phyloP scores from a whole-genome alignment of 2,329 filamentous ascomycete genomes.

The Colletotrichum paranaense region DNA sequence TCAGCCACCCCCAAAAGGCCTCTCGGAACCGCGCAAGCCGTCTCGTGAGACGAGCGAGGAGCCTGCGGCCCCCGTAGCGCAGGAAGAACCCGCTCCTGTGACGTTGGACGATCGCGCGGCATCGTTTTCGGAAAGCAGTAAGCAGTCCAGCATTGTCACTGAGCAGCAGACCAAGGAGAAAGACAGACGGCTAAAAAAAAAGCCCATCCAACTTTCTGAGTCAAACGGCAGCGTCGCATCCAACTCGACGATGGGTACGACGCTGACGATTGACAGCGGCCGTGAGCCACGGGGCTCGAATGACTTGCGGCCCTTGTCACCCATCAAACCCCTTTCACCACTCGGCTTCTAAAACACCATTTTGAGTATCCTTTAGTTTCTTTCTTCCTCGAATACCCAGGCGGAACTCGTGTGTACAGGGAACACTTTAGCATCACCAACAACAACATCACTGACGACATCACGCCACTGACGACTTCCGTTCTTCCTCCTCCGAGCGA shows the following conservation, averaged over 20 bases:
- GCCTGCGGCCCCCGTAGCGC: neutral
- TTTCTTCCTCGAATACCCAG: constrained; percentile 35
- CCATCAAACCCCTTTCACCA: constrained; percentile 74
- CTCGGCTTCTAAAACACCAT: constrained; percentile 60
- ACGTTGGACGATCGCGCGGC: constrained; percentile 41
- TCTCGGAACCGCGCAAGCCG: constrained; percentile 48
- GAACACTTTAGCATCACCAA: constrained; percentile 23
- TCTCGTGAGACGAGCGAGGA: constrained; percentile 31
- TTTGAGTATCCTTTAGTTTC: constrained; percentile 33
- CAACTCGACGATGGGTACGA: constrained; percentile 57
- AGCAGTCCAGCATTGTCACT: constrained; percentile 52
- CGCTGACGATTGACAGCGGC: constrained; percentile 58
- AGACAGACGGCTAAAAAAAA: constrained; percentile 54
- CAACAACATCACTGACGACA: constrained; percentile 43
- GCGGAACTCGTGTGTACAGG: constrained; percentile 33
- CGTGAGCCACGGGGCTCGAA: constrained; percentile 49
- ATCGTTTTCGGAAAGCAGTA: constrained; percentile 75
- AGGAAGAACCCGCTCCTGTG: constrained; percentile 40
- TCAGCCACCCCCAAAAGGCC: constrained; percentile 64
- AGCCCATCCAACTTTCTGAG: constrained; percentile 51
- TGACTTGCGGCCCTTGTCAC: constrained; percentile 69
- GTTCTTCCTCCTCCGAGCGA: constrained; percentile 6
- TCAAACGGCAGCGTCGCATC: constrained; percentile 58
- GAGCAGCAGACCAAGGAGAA: constrained; percentile 44
- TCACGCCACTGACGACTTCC: constrained; percentile 48